These are phyloP conservation scores for Boletus subcaerulescens DNA, from an alignment of 768 basidiomycete species.

Conservation along the genomic window DNA sequence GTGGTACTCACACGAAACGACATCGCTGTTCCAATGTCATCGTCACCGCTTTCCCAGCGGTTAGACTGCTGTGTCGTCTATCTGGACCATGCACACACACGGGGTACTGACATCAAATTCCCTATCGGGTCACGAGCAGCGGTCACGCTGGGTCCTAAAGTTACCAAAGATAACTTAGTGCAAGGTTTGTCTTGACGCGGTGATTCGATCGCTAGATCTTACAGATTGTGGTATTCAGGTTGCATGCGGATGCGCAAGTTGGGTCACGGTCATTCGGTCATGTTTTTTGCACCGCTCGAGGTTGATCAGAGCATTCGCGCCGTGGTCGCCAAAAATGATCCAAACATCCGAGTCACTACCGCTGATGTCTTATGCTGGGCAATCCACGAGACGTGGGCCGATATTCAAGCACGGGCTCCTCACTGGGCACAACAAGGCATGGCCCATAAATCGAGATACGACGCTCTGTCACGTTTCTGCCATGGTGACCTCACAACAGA, in stretches of 20 bases:
- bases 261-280: no score
- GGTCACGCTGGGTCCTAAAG: slow-evolving; percentile 36
- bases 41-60: slow-evolving; percentile 34
- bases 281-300: background rate
- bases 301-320: background rate
- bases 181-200: background rate
- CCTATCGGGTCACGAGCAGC: slow-evolving; percentile 40
- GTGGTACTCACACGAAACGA: slow-evolving; percentile 22
- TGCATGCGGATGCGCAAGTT: background rate
- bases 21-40: slow-evolving; percentile 31
- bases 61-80: background rate
- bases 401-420: no score
- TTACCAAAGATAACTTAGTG: slow-evolving; percentile 36
- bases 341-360: background rate
- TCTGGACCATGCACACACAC: slow-evolving; percentile 21
- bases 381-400: no score
- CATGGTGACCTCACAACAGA: background rate
- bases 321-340: background rate
- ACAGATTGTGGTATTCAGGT: background rate
- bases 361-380: background rate
- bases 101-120: slow-evolving; percentile 44
- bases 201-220: background rate
- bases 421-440: background rate
- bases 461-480: background rate
- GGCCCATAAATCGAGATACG: slow-evolving; percentile 1